Conservation (phyloP, 306 rosid genomes). For the Inga oerstediana region DNA sequence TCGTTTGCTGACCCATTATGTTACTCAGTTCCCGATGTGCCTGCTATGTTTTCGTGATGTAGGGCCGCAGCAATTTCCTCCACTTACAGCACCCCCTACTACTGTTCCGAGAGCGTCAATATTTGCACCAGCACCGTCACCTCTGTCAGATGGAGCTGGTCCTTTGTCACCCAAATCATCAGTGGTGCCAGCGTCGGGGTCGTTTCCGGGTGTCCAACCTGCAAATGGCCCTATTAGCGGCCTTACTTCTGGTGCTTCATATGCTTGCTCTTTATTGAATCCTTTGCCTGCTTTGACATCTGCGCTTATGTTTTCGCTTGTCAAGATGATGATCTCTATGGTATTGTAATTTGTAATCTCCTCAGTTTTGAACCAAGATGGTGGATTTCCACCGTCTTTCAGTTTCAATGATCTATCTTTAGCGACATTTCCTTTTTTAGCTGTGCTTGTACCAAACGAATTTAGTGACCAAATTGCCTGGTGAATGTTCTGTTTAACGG, state of each 20-base stretch:
- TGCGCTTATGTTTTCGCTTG: constrained; percentile 40
- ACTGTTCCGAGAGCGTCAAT: constrained; percentile 42
- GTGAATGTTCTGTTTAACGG: not conserved
- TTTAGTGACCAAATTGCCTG: constrained; percentile 4
- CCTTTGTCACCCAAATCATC: constrained; percentile 39
- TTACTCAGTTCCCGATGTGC: not conserved
- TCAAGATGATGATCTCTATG: constrained; percentile 36
- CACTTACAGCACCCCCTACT: constrained; percentile 63
- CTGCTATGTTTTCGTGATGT: constrained; percentile 23
- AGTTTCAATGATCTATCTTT: constrained; percentile 24
- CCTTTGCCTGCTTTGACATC: constrained; percentile 41
- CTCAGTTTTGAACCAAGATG: constrained; percentile 16
- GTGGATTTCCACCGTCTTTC: constrained; percentile 20
- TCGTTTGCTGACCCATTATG: not conserved
- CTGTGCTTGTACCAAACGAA: not conserved
- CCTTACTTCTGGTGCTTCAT: constrained; percentile 38
- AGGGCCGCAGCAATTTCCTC: constrained; percentile 66
- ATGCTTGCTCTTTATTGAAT: constrained; percentile 51
- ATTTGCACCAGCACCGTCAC: constrained; percentile 62
- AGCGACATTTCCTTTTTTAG: not conserved
- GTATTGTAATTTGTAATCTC: constrained; percentile 47
- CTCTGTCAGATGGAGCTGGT: constrained; percentile 47
- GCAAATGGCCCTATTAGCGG: constrained; percentile 51
- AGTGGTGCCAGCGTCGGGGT: constrained; percentile 46
- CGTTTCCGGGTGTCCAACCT: constrained; percentile 58